Evolutionary conservation across 2,329 filamentous ascomycete species (phyloP).

Genomic region (Beauveria asiatica): DNA sequence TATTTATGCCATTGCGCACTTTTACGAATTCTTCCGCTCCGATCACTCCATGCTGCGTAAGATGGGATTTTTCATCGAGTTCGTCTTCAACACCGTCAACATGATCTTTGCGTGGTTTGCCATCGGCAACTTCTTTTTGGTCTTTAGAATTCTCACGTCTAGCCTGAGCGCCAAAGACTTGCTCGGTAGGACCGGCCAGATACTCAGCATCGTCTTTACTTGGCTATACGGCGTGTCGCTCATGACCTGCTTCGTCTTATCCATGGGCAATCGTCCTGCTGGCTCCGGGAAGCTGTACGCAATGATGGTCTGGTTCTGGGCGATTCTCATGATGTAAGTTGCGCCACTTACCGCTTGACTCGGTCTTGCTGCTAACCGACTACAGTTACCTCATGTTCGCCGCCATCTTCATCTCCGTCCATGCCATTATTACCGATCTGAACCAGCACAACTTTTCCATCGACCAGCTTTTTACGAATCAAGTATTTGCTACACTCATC

Average conservation of each 20-base stretch:
- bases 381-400: conserved; percentile 82
- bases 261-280: conserved; percentile 88
- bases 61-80: conserved; percentile 84
- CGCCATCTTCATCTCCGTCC: conserved; percentile 86
- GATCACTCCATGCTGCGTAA: conserved; percentile 84
- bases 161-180: conserved; percentile 65
- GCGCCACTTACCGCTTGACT: background rate
- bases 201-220: conserved; percentile 84
- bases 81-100: conserved; percentile 87
- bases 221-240: conserved; percentile 92
- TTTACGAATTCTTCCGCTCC: conserved; percentile 91
- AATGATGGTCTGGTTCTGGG: conserved; percentile 99
- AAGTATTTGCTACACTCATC: conserved; percentile 87
- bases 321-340: conserved; percentile 78
- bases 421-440: conserved; percentile 68
- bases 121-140: conserved; percentile 97
- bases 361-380: conserved; percentile 16
- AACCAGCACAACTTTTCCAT: conserved; percentile 55
- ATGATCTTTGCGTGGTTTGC: conserved; percentile 99
- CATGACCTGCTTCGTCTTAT: conserved; percentile 89
- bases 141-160: conserved; percentile 91
- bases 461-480: conserved; percentile 70
- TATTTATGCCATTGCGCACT: conserved; percentile 89
- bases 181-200: conserved; percentile 66
- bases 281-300: conserved; percentile 92